Conservation (phyloP, 495 filamentous ascomycete genomes). For the Xylaria sp. region DNA sequence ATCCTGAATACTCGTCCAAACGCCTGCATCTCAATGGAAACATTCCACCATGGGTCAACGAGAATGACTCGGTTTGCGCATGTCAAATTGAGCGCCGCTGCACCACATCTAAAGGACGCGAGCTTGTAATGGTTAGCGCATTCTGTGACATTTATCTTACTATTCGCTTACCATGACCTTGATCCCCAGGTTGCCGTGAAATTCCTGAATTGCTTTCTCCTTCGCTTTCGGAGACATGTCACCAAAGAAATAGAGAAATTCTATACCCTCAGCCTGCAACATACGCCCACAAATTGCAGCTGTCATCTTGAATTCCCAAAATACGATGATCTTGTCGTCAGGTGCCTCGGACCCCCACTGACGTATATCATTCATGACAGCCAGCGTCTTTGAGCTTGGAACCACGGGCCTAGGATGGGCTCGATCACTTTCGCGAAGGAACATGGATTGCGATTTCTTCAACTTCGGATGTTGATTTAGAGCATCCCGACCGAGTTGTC, state of each 20-base stretch:
- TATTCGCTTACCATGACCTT: constrained; percentile 42
- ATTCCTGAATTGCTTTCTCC: constrained; percentile 31
- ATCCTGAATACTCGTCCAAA: constrained; percentile 70
- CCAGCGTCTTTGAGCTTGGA: constrained; percentile 43
- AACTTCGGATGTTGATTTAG: neutral
- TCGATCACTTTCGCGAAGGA: neutral
- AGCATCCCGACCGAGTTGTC: neutral
- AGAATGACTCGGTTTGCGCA: constrained; percentile 52
- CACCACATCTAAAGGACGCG: constrained; percentile 43
- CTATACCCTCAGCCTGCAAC: constrained; percentile 24
- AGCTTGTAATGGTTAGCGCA: constrained; percentile 27
- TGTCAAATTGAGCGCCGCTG: constrained; percentile 43
- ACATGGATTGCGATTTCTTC: neutral
- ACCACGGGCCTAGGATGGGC: constrained; percentile 1
- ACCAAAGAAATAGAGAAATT: constrained; percentile 39
- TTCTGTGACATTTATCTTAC: neutral
- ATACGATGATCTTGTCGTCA: constrained; percentile 50
- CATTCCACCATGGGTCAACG: constrained; percentile 53
- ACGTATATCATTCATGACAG: constrained; percentile 38
- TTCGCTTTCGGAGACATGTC: constrained; percentile 29
- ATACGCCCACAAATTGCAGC: constrained; percentile 45
- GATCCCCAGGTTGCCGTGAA: constrained; percentile 28
- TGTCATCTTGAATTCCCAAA: constrained; percentile 44
- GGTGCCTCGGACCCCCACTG: constrained; percentile 44
- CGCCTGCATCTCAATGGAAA: constrained; percentile 53